Conservation (phyloP, 2,329 filamentous ascomycete genomes). For the Penicillium frequentans region DNA sequence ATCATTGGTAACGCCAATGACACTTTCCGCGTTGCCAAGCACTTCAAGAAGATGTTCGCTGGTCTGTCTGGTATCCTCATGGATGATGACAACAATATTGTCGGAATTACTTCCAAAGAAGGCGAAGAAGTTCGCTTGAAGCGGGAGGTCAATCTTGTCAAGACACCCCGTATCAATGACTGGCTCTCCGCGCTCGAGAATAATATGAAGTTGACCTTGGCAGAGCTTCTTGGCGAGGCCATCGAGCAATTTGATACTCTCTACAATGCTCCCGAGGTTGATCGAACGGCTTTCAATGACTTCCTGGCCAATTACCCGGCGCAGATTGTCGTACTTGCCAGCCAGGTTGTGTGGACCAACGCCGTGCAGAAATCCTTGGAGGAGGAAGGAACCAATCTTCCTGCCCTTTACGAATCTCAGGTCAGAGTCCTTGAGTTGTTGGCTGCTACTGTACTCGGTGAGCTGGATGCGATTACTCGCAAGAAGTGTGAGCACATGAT, state of each 20-base stretch:
- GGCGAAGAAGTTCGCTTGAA: constrained; percentile 84
- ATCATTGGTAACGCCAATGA: constrained; percentile 99
- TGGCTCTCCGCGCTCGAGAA: constrained; percentile 92
- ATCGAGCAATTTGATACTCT: constrained; percentile 78
- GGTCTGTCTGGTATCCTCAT: constrained; percentile 87
- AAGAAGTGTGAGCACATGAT: constrained; percentile 99
- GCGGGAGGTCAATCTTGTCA: constrained; percentile 86
- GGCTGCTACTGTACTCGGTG: constrained; percentile 83
- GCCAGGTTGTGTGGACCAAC: constrained; percentile 90
- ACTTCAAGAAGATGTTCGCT: constrained; percentile 99
- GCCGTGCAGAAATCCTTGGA: constrained; percentile 76
- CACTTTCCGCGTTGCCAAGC: constrained; percentile 91
- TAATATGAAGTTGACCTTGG: constrained; percentile 92
- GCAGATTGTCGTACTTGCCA: constrained; percentile 92
- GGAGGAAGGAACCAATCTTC: constrained; percentile 68
- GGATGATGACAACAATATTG: constrained; percentile 86
- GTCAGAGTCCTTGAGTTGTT: constrained; percentile 82
- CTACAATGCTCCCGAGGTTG: constrained; percentile 70
- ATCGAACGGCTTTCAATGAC: constrained; percentile 68
- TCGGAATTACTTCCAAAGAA: constrained; percentile 92
- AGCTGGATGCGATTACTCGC: constrained; percentile 80
- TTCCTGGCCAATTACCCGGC: constrained; percentile 86
- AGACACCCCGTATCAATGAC: constrained; percentile 96
- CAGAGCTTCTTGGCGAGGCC: constrained; percentile 85
- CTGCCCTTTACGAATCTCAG: constrained; percentile 74